Conservation (phyloP, 2,329 filamentous ascomycete genomes). For the Colletotrichum filicis region DNA sequence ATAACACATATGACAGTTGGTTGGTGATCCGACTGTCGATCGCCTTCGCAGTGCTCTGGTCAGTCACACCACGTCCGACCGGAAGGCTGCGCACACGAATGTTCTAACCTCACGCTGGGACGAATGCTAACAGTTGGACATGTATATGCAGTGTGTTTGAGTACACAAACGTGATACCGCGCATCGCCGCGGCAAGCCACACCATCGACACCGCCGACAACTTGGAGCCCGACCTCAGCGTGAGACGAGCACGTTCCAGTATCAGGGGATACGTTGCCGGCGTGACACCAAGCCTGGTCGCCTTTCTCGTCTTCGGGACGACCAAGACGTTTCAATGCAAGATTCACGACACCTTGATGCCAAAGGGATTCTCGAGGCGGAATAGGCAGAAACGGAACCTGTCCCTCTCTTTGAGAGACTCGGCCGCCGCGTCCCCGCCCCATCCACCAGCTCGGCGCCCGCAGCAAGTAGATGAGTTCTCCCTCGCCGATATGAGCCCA, state of each 20-base stretch:
- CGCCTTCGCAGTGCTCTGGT: slow-evolving; percentile 54
- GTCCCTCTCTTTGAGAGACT: slow-evolving; percentile 4
- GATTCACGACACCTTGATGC: slow-evolving; percentile 7
- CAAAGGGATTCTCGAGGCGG: not conserved
- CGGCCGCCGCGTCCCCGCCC: not conserved
- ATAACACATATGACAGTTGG: slow-evolving; percentile 56
- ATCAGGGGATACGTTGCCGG: slow-evolving; percentile 40
- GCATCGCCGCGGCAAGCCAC: slow-evolving; percentile 45
- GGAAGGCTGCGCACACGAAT: too few species aligned
- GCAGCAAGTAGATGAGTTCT: not conserved
- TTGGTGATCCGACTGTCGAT: slow-evolving; percentile 56
- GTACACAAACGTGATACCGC: slow-evolving; percentile 40
- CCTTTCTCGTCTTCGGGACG: slow-evolving; percentile 41
- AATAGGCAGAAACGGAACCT: not conserved
- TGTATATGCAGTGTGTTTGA: slow-evolving; percentile 14
- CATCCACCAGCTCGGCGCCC: not conserved
- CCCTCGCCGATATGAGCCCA: slow-evolving; percentile 4
- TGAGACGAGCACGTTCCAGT: slow-evolving; percentile 32
- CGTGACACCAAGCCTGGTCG: slow-evolving; percentile 38
- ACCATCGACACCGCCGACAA: slow-evolving; percentile 41
- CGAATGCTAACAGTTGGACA: too few species aligned
- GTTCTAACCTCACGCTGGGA: too few species aligned
- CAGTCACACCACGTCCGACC: slow-evolving; percentile 3
- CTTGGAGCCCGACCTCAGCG: slow-evolving; percentile 46
- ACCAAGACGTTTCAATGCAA: slow-evolving; percentile 38